Base-by-base conservation (phyloP, 768 basidiomycete genomes). In the Gautieria morchelliformis region DNA sequence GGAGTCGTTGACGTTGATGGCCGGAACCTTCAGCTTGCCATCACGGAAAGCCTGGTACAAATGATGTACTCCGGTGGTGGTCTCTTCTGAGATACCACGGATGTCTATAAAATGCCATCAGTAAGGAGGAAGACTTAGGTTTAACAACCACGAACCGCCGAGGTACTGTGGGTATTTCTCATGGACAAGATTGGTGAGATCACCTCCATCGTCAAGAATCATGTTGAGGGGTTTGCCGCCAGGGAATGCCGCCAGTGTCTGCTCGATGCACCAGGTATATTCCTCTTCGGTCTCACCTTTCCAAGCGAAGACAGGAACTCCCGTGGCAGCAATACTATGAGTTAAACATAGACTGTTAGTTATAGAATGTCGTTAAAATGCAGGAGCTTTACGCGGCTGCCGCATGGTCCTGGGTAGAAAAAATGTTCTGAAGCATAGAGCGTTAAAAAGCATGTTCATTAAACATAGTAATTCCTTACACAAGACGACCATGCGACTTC, bases 271-370 rank as follows among this genome's bases (percentile, higher is more conserved):
- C 96, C 96, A 99, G 63, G 73, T 68, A 75, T 97, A 98, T 71
- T 99, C 96, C 72, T 97, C 96, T 69, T 98, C 96, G 47, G 94
- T 94, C 78, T 99, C 96, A 57, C 96, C 96, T 78, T 99, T 99
- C 96, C 96, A 99, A 42, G 96, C 96, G 68, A 84, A 99, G 66
- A 98, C 96, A 63, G 96, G 96, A 56, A 98, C 90, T 64, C 95
- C 95, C 59, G 96, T 98, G 17, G 93, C 95, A 62, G 95, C 95
- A 62, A 97, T 97, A 63, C 89, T 92, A 56, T 11, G 32, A 39
- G 41, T 33, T 24, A 33, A 19, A 51, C 62, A 20, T 44, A 48
- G 56, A 24, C 1, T 15, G 32, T 39, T 45, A 27, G 12, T 37
- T 47, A 46, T 39, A 3, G 22, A 50, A 14, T 24, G 35, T 48